phyloP scores from a whole-genome alignment of 208 protist species.

The Vickermania ingenoplastis region DNA sequence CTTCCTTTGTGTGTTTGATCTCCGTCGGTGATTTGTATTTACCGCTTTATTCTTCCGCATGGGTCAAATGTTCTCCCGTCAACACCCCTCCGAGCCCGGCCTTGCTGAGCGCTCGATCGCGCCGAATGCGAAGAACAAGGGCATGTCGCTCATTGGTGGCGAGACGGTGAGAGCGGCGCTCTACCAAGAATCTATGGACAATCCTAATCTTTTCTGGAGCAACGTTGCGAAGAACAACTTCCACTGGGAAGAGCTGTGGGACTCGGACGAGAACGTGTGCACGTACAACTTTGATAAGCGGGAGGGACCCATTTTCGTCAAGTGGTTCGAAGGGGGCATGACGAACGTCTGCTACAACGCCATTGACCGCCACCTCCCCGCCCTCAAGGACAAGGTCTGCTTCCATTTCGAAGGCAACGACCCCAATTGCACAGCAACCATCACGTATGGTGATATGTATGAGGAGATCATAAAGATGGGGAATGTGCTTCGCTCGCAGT shows the following conservation, averaged over 20 bases:
- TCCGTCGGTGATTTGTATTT: too few species aligned
- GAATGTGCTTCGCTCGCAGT: slow-evolving; percentile 78
- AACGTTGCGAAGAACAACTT: slow-evolving; percentile 17
- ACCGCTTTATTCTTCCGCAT: not conserved
- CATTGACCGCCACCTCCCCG: slow-evolving; percentile 73
- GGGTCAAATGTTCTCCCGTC: not conserved
- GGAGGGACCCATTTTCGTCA: slow-evolving; percentile 24
- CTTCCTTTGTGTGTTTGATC: too few species aligned
- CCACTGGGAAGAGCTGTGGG: slow-evolving; percentile 19
- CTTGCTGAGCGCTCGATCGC: not conserved
- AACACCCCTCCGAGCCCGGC: not conserved
- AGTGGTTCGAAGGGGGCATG: slow-evolving; percentile 52
- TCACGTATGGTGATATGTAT: slow-evolving; percentile 88
- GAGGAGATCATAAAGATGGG: slow-evolving; percentile 77
- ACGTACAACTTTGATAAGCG: slow-evolving; percentile 38
- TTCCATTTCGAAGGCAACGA: slow-evolving; percentile 88
- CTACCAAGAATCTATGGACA: slow-evolving; percentile 21
- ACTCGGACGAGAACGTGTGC: slow-evolving; percentile 10
- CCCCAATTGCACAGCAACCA: slow-evolving; percentile 15
- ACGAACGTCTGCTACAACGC: slow-evolving; percentile 83
- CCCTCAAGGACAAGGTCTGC: slow-evolving; percentile 60
- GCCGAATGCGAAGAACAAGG: not conserved
- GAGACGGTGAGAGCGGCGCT: slow-evolving; percentile 7
- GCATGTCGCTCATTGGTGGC: not conserved
- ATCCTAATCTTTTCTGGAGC: slow-evolving; percentile 23